A percentile compares a stretch with the other conserved stretches of the same genome.
Evolutionary conservation across 2,329 filamentous ascomycete genomes (phyloP).

Genomic region (Nannizziopsis barbatae): DNA sequence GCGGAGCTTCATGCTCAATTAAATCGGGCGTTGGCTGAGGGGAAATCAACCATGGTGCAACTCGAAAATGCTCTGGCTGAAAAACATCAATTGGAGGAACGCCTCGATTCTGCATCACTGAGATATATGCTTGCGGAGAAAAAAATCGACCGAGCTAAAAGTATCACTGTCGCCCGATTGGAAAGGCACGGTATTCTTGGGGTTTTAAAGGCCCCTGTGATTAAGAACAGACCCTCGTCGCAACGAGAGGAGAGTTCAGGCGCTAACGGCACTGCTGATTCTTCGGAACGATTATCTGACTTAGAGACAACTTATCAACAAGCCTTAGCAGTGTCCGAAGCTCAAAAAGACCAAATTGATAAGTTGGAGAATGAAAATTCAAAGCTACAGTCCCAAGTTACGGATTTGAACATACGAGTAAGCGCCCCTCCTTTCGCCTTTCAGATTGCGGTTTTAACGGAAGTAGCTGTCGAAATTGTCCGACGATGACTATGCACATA

Average conservation of each 20-base stretch:
- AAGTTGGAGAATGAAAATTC: conserved; percentile 67
- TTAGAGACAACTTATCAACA: conserved; percentile 68
- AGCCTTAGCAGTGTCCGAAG: conserved; percentile 60
- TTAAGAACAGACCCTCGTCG: conserved; percentile 34
- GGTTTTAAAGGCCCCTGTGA: conserved; percentile 35
- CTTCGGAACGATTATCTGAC: conserved; percentile 47
- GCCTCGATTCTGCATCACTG: conserved; percentile 76
- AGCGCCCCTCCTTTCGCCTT: conserved; percentile 20
- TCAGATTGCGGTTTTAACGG: conserved; percentile 46
- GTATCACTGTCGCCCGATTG: conserved; percentile 77
- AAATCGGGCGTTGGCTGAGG: conserved; percentile 60
- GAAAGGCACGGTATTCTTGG: conserved; percentile 78
- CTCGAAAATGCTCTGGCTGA: conserved; percentile 64
- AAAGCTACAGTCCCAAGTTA: conserved; percentile 64
- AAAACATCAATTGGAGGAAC: conserved; percentile 73
- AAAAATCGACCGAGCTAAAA: conserved; percentile 80
- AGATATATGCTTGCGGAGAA: conserved; percentile 94
- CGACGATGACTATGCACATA: conserved; percentile 88
- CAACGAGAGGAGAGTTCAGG: conserved; percentile 42
- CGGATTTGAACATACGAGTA: conserved; percentile 52
- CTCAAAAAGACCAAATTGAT: conserved; percentile 82
- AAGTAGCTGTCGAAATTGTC: conserved; percentile 57
- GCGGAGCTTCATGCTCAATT: conserved; percentile 64
- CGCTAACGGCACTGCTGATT: conserved; percentile 41
- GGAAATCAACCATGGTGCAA: conserved; percentile 70